Percentiles rank a stretch among this genome's conserved stretches.
These are phyloP conservation scores for Cornus suecica DNA, from an alignment of 148 eudicot genomes.

Conservation along the genomic window DNA sequence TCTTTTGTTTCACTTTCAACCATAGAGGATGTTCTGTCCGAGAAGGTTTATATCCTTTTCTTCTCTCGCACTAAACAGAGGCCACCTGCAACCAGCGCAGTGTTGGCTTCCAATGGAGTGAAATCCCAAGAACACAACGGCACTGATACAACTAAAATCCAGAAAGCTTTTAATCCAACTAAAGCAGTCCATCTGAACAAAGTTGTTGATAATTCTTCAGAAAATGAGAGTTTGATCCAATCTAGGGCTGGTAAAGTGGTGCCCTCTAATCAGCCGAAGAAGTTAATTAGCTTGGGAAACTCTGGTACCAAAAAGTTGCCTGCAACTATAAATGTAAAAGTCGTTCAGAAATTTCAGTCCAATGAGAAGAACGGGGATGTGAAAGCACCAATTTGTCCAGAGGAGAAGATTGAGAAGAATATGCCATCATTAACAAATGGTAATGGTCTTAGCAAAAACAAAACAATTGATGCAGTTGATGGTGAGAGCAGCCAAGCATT, in stretches of 20 bases:
- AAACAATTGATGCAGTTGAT: slow-evolving; percentile 21
- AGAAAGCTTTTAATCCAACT: slow-evolving; percentile 18
- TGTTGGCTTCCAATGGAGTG: slow-evolving; percentile 44
- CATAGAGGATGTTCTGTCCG: slow-evolving; percentile 78
- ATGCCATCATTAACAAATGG: slow-evolving; percentile 16
- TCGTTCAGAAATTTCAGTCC: slow-evolving; percentile 40
- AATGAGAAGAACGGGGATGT: slow-evolving; percentile 38
- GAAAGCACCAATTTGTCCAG: slow-evolving; percentile 22
- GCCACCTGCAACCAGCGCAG: slow-evolving; percentile 39
- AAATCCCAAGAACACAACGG: slow-evolving; percentile 52
- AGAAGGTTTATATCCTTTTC: slow-evolving; percentile 93
- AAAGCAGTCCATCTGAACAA: slow-evolving; percentile 29
- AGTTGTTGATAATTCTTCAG: slow-evolving; percentile 23
- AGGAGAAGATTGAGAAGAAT: slow-evolving; percentile 38
- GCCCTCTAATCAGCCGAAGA: slow-evolving; percentile 35
- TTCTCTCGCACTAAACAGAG: slow-evolving; percentile 77
- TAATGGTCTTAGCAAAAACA: slow-evolving; percentile 31
- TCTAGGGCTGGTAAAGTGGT: slow-evolving; percentile 37
- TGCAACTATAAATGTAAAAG: slow-evolving; percentile 29
- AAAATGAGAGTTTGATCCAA: slow-evolving; percentile 26
- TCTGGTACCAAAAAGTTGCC: slow-evolving; percentile 35
- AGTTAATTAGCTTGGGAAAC: slow-evolving; percentile 32
- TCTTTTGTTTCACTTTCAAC: slow-evolving; percentile 63
- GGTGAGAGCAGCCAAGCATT: slow-evolving; percentile 16
- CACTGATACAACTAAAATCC: slow-evolving; percentile 23